phyloP scores from a whole-genome alignment of 2,329 filamentous ascomycete genomes.

The Aspergillus intermedius region DNA sequence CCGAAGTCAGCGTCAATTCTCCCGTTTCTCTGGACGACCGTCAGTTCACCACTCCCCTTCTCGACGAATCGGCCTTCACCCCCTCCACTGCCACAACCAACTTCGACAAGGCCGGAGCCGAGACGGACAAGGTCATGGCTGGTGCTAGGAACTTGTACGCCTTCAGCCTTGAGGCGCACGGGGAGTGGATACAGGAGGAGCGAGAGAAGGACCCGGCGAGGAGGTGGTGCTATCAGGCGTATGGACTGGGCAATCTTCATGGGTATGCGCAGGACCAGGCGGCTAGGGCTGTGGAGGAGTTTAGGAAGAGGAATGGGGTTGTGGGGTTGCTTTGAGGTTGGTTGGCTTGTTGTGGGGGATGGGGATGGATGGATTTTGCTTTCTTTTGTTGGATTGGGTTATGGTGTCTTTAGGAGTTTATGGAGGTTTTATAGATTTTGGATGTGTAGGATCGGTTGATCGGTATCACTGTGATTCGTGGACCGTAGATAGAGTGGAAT shows the following conservation, averaged over 20 bases:
- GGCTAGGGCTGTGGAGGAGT: neutral
- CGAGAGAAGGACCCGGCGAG: neutral
- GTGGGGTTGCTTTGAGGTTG: neutral
- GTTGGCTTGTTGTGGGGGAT: neutral
- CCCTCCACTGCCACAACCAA: neutral
- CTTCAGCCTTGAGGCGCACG: conserved; percentile 1
- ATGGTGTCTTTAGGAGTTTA: no score
- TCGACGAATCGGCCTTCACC: neutral
- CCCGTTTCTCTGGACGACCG: no score
- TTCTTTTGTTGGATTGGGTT: neutral
- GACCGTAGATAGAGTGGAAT: no score
- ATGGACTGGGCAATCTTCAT: neutral
- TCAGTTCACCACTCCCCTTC: neutral
- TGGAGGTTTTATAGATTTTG: no score
- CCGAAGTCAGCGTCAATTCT: no score
- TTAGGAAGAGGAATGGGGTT: neutral
- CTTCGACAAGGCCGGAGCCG: neutral
- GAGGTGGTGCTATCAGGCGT: neutral
- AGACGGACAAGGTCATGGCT: neutral
- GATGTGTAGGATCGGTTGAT: no score
- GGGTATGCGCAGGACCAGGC: neutral
- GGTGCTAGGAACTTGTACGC: conserved; percentile 1
- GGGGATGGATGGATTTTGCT: neutral
- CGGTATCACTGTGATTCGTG: no score
- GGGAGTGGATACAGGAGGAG: neutral